Evolutionary conservation across 257 asterid species (phyloP).

Genomic region (Jasminum sambac): DNA sequence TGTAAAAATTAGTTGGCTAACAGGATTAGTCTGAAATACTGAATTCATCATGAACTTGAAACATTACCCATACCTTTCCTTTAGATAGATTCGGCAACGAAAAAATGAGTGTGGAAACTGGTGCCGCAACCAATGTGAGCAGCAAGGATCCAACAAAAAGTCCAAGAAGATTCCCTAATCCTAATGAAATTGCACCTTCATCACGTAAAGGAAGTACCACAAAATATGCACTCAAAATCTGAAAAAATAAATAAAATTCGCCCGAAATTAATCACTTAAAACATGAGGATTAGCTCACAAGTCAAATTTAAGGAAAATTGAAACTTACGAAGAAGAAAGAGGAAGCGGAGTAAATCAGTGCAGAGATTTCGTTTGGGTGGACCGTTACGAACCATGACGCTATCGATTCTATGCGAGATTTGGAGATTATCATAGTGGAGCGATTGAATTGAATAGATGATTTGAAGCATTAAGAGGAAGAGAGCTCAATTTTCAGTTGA

Average conservation of each 20-base stretch:
- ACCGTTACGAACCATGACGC: constrained; percentile 72
- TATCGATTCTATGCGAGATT: constrained; percentile 63
- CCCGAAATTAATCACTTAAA: not conserved
- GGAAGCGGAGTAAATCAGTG: constrained; percentile 71
- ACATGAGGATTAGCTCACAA: not conserved
- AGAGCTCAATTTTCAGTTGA: not conserved
- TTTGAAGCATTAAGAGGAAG: constrained; percentile 4
- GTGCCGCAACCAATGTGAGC: constrained; percentile 90
- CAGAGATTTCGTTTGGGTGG: constrained; percentile 75
- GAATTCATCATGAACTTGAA: not conserved
- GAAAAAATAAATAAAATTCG: constrained; percentile 23
- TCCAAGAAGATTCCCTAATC: constrained; percentile 74
- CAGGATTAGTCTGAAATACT: too few species aligned
- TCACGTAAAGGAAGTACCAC: constrained; percentile 97
- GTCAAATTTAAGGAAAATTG: not conserved
- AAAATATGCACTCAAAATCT: constrained; percentile 94
- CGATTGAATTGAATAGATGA: constrained; percentile 21
- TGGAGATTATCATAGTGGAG: constrained; percentile 46
- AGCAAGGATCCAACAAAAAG: constrained; percentile 85
- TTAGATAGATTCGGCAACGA: constrained; percentile 93
- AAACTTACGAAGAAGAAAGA: constrained; percentile 79
- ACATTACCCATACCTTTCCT: constrained; percentile 51
- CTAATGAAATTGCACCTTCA: constrained; percentile 97
- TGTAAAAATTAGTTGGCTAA: too few species aligned
- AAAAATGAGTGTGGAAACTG: constrained; percentile 83